Percentiles rank a stretch among this genome's conserved stretches.
These are phyloP conservation scores for Eutypa lata DNA, from an alignment of 2,329 filamentous ascomycete genomes.

Conservation along the genomic window DNA sequence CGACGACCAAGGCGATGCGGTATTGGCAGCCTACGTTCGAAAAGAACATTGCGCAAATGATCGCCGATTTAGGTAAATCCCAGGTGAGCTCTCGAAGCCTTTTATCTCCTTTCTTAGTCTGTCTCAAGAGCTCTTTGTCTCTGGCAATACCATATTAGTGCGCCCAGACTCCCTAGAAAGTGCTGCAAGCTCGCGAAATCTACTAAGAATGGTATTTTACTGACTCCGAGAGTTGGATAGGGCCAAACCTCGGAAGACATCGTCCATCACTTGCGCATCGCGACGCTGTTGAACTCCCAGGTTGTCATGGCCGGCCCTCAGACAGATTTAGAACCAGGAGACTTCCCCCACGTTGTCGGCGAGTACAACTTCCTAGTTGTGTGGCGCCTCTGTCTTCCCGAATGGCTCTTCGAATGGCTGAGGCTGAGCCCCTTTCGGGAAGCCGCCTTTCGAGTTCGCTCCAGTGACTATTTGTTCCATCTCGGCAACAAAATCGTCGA, in stretches of 20 bases:
- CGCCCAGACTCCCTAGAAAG: too few species aligned
- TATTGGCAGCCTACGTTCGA: constrained; percentile 13
- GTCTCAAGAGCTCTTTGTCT: too few species aligned
- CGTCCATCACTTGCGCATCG: constrained; percentile 13
- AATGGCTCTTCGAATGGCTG: constrained; percentile 14
- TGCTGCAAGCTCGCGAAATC: too few species aligned
- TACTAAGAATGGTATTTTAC: too few species aligned
- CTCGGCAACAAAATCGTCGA: constrained; percentile 6
- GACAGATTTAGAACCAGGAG: constrained; percentile 3
- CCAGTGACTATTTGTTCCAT: constrained; percentile 11
- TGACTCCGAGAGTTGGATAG: too few species aligned
- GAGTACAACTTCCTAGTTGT: constrained; percentile 18
- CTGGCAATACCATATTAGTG: too few species aligned
- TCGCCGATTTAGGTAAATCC: constrained; percentile 6
- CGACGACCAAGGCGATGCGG: constrained; percentile 11
- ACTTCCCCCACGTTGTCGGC: constrained; percentile 13
- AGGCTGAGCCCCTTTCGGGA: constrained; percentile 7
- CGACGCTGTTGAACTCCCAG: constrained; percentile 11
- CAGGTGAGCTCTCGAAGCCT: too few species aligned
- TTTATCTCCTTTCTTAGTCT: too few species aligned
- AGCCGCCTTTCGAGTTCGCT: constrained; percentile 10
- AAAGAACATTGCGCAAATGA: constrained; percentile 8
- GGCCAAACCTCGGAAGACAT: constrained; percentile 12
- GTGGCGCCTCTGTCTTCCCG: constrained; percentile 14
- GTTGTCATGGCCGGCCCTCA: constrained; percentile 13